These are phyloP conservation scores for Copromyces sp. DNA, from an alignment of 495 filamentous ascomycete species.

Conservation along the genomic window DNA sequence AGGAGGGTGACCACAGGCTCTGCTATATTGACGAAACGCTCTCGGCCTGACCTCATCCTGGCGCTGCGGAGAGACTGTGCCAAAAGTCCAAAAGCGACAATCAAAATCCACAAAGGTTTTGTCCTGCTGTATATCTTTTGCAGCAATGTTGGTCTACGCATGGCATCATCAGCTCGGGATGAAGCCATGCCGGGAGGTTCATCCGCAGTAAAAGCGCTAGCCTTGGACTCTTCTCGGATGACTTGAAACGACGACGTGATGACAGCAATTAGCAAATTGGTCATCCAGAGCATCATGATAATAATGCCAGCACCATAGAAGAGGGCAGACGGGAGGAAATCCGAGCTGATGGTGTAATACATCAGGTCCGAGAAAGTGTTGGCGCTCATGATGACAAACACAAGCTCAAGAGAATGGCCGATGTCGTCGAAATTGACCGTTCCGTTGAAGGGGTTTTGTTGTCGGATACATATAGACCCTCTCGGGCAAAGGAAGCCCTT, in stretches of 20 bases:
- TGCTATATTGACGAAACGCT: slow-evolving; percentile 44
- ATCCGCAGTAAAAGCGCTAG: slow-evolving; percentile 81
- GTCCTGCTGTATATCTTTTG: slow-evolving; percentile 65
- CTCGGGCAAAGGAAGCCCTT: slow-evolving; percentile 91
- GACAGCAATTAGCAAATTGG: slow-evolving; percentile 92
- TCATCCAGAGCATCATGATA: slow-evolving; percentile 92
- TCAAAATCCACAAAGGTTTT: slow-evolving; percentile 64
- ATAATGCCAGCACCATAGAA: slow-evolving; percentile 83
- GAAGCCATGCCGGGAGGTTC: slow-evolving; percentile 29
- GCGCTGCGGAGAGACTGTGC: slow-evolving; percentile 68
- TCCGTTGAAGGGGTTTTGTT: slow-evolving; percentile 67
- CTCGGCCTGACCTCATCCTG: slow-evolving; percentile 50
- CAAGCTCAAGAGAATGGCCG: slow-evolving; percentile 75
- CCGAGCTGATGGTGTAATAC: slow-evolving; percentile 83
- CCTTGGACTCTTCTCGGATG: slow-evolving; percentile 90
- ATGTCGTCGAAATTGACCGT: slow-evolving; percentile 97
- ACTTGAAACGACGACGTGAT: slow-evolving; percentile 99
- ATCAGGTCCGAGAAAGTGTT: slow-evolving; percentile 94
- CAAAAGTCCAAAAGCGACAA: slow-evolving; percentile 70
- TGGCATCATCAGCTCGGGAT: background rate
- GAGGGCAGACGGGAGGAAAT: slow-evolving; percentile 75
- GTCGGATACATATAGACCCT: slow-evolving; percentile 73
- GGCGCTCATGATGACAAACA: slow-evolving; percentile 98
- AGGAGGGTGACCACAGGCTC: slow-evolving; percentile 70
- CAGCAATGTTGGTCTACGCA: slow-evolving; percentile 41